These are phyloP conservation scores for Ettlia oleoabundans DNA, from an alignment of 139 green algal species.

Conservation along the genomic window DNA sequence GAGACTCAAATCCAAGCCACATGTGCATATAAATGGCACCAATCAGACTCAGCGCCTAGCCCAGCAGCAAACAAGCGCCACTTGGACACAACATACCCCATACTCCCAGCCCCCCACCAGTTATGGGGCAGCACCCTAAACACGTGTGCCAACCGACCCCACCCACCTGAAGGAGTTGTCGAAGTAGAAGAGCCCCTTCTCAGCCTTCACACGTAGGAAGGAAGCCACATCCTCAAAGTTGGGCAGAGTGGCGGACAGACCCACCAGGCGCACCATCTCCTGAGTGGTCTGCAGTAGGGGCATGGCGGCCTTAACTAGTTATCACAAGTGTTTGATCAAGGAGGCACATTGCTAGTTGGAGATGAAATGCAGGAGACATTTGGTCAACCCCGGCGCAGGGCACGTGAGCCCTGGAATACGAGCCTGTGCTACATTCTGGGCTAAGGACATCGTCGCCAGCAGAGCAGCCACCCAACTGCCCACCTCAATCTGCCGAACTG, in stretches of 20 bases:
- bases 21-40: no score
- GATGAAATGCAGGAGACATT: no score
- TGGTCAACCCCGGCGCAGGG: no score
- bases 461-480: neutral
- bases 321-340: no score
- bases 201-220: slow-evolving; percentile 91
- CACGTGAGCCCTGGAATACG: neutral
- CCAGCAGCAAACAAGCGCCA: no score
- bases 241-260: slow-evolving; percentile 95
- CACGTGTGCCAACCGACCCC: neutral
- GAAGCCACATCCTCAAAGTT: slow-evolving; percentile 97
- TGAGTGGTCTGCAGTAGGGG: slow-evolving; percentile 94
- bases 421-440: neutral
- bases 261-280: slow-evolving; percentile 95
- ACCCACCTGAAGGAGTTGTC: slow-evolving; percentile 87
- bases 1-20: no score
- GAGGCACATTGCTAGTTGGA: no score
- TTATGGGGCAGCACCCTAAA: neutral
- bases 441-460: neutral
- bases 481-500: slow-evolving; percentile 86
- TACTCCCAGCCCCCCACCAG: neutral
- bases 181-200: slow-evolving; percentile 97
- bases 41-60: no score
- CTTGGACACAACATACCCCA: neutral
- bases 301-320: no score